Base-by-base conservation (phyloP, 2,329 filamentous ascomycete genomes). In the Immersiporthe knoxdaviesiana region DNA sequence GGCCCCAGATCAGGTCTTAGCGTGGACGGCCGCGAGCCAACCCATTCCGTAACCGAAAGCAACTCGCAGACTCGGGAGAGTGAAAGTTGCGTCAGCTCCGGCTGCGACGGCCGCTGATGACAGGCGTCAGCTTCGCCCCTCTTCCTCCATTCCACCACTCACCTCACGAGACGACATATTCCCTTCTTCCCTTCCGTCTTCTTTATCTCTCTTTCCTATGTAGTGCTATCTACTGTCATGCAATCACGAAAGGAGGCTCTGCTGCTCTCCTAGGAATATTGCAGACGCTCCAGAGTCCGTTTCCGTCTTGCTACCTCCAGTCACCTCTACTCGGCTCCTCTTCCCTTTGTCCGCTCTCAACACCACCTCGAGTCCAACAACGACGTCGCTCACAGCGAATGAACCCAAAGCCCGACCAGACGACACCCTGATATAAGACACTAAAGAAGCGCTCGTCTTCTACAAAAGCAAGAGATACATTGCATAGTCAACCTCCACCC, bases 11-110 rank as follows among this genome's bases (percentile, higher is more conserved):
- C 44, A 47, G 44, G 44, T 21, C 63, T 41, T 30, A 30, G 66
- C 70, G 69, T 54, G 32, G n/a, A 35, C 30, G 5, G 47, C 11
- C 18, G 35, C 52, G 37, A 32, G 50, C 63, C 50, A 56, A 24
- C 18, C 35, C 32, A 27, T 21, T 18, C 24, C 18, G 44, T 47
- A 47, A n/a, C 44, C 44, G 44, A 47, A 30, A 18, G 41, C 27
- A 16, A 35, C 41, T 72, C 70, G 71, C 69, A 68, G 65, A 71
- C 47, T 37, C 8, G 61, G 44, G 54, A 66, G 32, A 30, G 41
- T 24, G 44, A 41, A 41, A 44, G 30, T 41, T 58, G 52, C 59
- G 58, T 63, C 56, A 52, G 56, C 56, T 37, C 65, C 58, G 58
- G 65, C 47, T 67, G 59, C 41, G 30, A 60, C 65, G 58, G 58